Percentiles rank a stretch among this genome's conserved stretches.
Conservation (phyloP, 129 eudicot genomes). For the Cynara cardunculus region DNA sequence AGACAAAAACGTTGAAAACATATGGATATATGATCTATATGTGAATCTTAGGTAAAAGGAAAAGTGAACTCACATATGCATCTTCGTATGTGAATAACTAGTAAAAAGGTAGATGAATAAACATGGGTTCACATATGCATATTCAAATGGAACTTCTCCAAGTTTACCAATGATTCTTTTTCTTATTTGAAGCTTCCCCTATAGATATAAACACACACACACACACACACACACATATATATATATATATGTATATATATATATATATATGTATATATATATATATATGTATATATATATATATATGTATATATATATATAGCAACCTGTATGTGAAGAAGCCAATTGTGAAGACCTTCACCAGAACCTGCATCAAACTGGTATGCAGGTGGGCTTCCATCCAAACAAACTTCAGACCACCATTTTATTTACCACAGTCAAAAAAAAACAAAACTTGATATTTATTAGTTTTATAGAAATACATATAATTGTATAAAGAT, state of each 20-base stretch:
- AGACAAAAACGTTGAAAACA: neutral
- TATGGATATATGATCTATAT: neutral
- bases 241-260: neutral
- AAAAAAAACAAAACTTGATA: neutral
- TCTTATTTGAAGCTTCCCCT: neutral
- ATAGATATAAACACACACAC: neutral
- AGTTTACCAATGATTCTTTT: neutral
- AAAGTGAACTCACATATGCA: neutral
- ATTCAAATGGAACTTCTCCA: too few relatives aligned
- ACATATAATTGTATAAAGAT: neutral
- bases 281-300: neutral
- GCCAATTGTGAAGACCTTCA: constrained; percentile 40
- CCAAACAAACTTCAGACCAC: constrained; percentile 47
- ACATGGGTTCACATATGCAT: neutral
- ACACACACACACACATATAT: too few relatives aligned
- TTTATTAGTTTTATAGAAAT: neutral
- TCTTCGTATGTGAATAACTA: neutral
- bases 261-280: neutral
- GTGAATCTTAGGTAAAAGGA: neutral
- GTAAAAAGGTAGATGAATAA: neutral
- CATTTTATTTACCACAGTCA: constrained; percentile 2
- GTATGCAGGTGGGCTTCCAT: constrained; percentile 60
- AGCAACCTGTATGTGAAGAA: constrained; percentile 52
- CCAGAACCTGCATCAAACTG: constrained; percentile 43
- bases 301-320: neutral